Conservation (phyloP, 257 asterid species). For the Capsicum rhomboideum region DNA sequence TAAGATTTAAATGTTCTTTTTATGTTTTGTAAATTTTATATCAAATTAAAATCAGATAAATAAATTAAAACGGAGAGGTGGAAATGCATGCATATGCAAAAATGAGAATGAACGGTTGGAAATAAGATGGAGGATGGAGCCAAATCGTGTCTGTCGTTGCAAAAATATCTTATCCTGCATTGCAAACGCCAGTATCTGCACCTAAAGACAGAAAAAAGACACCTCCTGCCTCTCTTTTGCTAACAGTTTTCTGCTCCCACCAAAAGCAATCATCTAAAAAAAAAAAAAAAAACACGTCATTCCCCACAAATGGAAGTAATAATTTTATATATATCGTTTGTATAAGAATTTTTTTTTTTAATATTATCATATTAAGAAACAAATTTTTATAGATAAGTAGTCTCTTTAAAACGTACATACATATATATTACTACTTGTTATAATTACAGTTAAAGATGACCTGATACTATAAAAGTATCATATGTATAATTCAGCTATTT, state of each 20-base stretch:
- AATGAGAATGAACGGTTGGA: neutral
- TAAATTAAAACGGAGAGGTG: neutral
- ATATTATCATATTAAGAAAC: neutral
- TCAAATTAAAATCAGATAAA: neutral
- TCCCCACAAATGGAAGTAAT: neutral
- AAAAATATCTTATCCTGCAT: neutral
- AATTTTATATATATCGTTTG: neutral
- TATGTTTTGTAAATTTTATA: neutral
- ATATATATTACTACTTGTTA: no score
- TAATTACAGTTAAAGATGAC: no score
- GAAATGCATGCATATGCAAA: neutral
- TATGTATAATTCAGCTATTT: no score
- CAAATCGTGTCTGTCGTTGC: neutral
- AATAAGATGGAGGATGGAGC: neutral
- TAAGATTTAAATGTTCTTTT: neutral
- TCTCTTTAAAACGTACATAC: no score
- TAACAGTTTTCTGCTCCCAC: neutral
- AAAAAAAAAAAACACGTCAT: neutral
- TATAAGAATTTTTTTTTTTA: neutral
- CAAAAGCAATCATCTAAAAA: neutral
- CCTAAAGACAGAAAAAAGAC: neutral
- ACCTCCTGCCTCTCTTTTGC: neutral
- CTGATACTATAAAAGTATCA: no score
- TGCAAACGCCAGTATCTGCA: neutral
- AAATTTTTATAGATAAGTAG: no score